A percentile compares a stretch with the other conserved stretches of the same genome.
These are phyloP conservation scores for Cucumis cinereus DNA, from an alignment of 306 rosid genomes.

Conservation along the genomic window DNA sequence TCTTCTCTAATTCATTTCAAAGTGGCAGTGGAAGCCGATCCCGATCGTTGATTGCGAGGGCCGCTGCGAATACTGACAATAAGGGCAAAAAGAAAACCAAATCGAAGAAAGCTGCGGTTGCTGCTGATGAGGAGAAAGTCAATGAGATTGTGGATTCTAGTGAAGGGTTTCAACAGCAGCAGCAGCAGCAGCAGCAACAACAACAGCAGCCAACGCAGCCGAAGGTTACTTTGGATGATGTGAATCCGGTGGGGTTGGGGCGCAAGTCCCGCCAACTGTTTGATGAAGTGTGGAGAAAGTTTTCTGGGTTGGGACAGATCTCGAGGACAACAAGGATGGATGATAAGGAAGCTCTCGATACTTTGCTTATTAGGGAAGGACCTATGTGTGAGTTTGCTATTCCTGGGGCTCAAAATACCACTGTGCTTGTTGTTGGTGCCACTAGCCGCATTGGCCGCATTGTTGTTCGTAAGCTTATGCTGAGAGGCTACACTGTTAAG, in stretches of 20 bases:
- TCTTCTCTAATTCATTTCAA: not conserved
- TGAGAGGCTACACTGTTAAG: slow-evolving; percentile 83
- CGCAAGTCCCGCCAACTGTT: slow-evolving; percentile 71
- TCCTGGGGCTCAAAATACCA: slow-evolving; percentile 87
- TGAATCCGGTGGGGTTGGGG: slow-evolving; percentile 88
- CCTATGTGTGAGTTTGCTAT: slow-evolving; percentile 90
- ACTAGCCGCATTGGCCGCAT: slow-evolving; percentile 86
- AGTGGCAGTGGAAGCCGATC: not conserved
- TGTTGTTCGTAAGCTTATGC: slow-evolving; percentile 85
- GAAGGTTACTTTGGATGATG: slow-evolving; percentile 62
- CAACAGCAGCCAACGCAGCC: slow-evolving; percentile 23
- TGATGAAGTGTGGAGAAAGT: slow-evolving; percentile 92
- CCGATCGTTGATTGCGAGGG: slow-evolving; percentile 2
- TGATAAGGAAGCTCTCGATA: slow-evolving; percentile 59
- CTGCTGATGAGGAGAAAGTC: not conserved
- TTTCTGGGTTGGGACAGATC: slow-evolving; percentile 86
- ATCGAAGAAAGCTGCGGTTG: slow-evolving; percentile 2
- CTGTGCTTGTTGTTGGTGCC: slow-evolving; percentile 86
- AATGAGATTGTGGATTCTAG: not conserved
- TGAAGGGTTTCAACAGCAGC: not conserved
- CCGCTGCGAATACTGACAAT: not conserved
- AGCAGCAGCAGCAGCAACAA: not conserved
- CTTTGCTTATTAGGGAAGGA: slow-evolving; percentile 69
- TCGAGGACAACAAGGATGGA: slow-evolving; percentile 63
- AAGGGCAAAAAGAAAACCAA: not conserved